Evolutionary conservation across 495 filamentous ascomycete species (phyloP).

Genomic region (Penicillium soppii): DNA sequence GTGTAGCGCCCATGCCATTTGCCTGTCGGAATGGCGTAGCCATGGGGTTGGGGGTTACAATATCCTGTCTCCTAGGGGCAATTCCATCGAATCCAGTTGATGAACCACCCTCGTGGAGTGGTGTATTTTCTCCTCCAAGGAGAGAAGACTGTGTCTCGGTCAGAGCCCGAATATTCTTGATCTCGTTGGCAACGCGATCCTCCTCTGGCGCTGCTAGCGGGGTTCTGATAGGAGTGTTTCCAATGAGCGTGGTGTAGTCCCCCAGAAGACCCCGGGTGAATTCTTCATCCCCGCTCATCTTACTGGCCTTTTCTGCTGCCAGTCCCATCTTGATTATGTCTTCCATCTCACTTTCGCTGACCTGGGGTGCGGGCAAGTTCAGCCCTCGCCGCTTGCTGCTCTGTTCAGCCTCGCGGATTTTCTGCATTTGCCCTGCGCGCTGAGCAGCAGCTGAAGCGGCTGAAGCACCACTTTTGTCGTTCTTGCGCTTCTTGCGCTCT

Average conservation of each 20-base stretch:
- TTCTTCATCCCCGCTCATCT: constrained; percentile 72
- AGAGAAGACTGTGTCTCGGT: constrained; percentile 96
- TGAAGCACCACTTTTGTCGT: constrained; percentile 74
- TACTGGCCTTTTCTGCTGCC: constrained; percentile 84
- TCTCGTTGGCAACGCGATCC: constrained; percentile 94
- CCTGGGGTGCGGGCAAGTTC: constrained; percentile 82
- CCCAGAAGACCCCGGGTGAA: constrained; percentile 84
- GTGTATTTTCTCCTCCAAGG: constrained; percentile 90
- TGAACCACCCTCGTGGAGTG: constrained; percentile 73
- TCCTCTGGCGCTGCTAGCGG: constrained; percentile 88
- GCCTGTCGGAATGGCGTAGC: constrained; percentile 81
- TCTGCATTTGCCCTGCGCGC: constrained; percentile 94
- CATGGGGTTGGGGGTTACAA: constrained; percentile 91
- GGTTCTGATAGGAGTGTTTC: constrained; percentile 85
- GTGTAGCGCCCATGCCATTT: constrained; percentile 71
- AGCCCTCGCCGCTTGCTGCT: constrained; percentile 85
- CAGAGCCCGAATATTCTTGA: constrained; percentile 86
- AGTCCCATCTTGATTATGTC: constrained; percentile 99
- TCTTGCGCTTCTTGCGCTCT: constrained; percentile 81
- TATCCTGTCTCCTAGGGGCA: constrained; percentile 73
- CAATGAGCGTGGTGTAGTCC: constrained; percentile 78
- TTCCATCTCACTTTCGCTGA: constrained; percentile 88
- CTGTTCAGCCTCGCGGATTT: constrained; percentile 92
- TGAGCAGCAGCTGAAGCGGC: constrained; percentile 82
- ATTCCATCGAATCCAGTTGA: constrained; percentile 90